These are phyloP conservation scores for Candida maesae DNA, from an alignment of 805 yeast species.

Conservation along the genomic window DNA sequence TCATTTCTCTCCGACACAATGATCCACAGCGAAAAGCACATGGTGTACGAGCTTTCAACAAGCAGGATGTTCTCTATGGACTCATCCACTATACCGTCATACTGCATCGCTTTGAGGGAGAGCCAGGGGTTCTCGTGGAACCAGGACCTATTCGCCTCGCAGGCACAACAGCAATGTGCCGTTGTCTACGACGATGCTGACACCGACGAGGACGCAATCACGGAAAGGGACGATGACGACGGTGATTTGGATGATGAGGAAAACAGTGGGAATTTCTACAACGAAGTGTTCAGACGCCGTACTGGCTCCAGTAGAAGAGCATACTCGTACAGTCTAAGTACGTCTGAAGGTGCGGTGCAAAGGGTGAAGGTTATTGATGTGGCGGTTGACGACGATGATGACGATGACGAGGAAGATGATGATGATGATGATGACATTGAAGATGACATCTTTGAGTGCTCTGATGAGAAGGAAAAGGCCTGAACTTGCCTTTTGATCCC, in stretches of 20 bases:
- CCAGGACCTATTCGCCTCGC: slow-evolving; percentile 71
- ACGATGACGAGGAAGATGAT: too few species aligned
- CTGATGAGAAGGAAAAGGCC: not conserved
- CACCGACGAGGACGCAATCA: slow-evolving; percentile 6
- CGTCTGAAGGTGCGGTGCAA: slow-evolving; percentile 15
- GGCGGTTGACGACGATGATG: slow-evolving; percentile 20
- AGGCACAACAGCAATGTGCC: slow-evolving; percentile 55
- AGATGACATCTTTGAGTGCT: not conserved
- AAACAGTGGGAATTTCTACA: too few species aligned
- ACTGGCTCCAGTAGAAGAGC: slow-evolving; percentile 16
- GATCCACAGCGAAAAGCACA: slow-evolving; percentile 52
- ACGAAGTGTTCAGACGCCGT: slow-evolving; percentile 1
- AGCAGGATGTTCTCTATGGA: slow-evolving; percentile 4
- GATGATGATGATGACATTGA: too few species aligned
- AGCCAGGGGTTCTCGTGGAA: slow-evolving; percentile 76
- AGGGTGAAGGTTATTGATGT: slow-evolving; percentile 25
- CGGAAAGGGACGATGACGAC: slow-evolving; percentile 6
- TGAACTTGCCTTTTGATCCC: not conserved
- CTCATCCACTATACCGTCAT: slow-evolving; percentile 25
- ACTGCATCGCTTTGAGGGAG: slow-evolving; percentile 48
- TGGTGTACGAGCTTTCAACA: slow-evolving; percentile 44
- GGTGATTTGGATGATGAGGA: too few species aligned
- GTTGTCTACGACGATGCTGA: slow-evolving; percentile 29
- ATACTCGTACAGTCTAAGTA: slow-evolving; percentile 16
- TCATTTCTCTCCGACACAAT: slow-evolving; percentile 55